These are phyloP conservation scores for Amauroascus niger DNA, from an alignment of 2,329 filamentous ascomycete species.

Conservation along the genomic window DNA sequence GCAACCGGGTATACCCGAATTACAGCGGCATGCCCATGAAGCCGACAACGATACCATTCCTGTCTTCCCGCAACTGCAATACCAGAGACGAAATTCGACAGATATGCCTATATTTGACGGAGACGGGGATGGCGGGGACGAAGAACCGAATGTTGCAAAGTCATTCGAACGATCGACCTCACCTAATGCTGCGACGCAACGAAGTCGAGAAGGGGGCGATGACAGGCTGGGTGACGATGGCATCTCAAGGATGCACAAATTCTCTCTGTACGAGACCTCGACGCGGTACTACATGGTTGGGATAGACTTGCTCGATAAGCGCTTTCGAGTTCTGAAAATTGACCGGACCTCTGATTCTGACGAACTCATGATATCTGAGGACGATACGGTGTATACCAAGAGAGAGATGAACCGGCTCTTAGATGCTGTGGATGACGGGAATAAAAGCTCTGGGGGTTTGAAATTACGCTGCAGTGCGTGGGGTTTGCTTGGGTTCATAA, in stretches of 20 bases:
- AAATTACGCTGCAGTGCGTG: slow-evolving; percentile 83
- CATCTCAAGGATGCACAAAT: slow-evolving; percentile 72
- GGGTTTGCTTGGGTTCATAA: slow-evolving; percentile 90
- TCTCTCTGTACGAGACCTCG: slow-evolving; percentile 93
- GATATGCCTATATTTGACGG: slow-evolving; percentile 27
- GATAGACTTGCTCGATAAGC: slow-evolving; percentile 76
- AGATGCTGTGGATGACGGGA: slow-evolving; percentile 89
- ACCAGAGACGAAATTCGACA: slow-evolving; percentile 26
- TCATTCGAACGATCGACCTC: slow-evolving; percentile 37
- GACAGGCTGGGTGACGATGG: slow-evolving; percentile 33
- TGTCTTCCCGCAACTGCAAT: slow-evolving; percentile 19
- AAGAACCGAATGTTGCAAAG: slow-evolving; percentile 37
- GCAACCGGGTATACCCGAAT: background rate
- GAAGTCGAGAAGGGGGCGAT: slow-evolving; percentile 28
- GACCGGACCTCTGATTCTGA: slow-evolving; percentile 73
- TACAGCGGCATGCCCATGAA: background rate
- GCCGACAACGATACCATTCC: background rate
- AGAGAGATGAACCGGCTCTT: slow-evolving; percentile 89
- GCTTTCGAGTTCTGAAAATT: slow-evolving; percentile 88
- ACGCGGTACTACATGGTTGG: slow-evolving; percentile 91
- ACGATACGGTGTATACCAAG: slow-evolving; percentile 88
- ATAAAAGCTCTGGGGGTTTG: slow-evolving; percentile 79
- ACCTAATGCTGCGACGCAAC: slow-evolving; percentile 31
- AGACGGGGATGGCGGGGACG: slow-evolving; percentile 34
- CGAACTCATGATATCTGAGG: slow-evolving; percentile 77